Evolutionary conservation across 1,139 yeast genomes (phyloP), one percentile per base, ranked within the genome.

Genomic region (Torulaspora pretoriensis): DNA sequence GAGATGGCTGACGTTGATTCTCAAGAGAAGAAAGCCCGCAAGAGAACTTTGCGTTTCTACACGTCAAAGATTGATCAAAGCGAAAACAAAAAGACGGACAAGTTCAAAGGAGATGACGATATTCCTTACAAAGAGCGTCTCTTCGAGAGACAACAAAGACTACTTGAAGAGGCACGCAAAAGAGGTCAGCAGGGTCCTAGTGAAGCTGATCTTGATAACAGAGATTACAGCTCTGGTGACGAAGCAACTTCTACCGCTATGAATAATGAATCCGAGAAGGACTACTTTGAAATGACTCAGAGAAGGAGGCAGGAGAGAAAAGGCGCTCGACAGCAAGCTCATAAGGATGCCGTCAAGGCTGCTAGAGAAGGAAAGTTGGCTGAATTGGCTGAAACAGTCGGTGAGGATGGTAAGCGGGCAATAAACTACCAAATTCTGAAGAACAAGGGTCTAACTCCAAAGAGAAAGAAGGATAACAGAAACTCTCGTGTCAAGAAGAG

Each of bases 401-500:
- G 81, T 42, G 83, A 75, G 27, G 81, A 83, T 56, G 97, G 96
- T 44, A 92, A 92, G 73, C 84, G 99, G 64, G 97, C 97, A 2
- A 77, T 92, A 63, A 89, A 85, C 64, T 92, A 82, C 70, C 97
- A 90, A 70, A 90, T 90, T 53, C 75, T 87, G 70, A 89, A 89
- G 75, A 90, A 90, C 68, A 89, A 87, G 72, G 99, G 99, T 63
- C 80, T 92, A 54, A 88, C 97, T 2, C 90, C 95, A 19, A 84
- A 83, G 67, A 78, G 96, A 64, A 85, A 85, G 73, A 92, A 92
- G 75, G 97, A 88, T 56, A 82, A 85, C 73, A 78, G 97, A 70
- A 94, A 92, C 65, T 79, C 97, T 34, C 83, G 99, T 70, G 97
- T 92, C 63, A 92, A 92, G 75, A 92, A 92, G 95, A 84, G 97